A percentile compares a stretch with the other conserved stretches of the same genome.
phyloP scores from a whole-genome alignment of 78 protist genomes.

The slime mould (Dictyostelium discoideum) region DNA sequence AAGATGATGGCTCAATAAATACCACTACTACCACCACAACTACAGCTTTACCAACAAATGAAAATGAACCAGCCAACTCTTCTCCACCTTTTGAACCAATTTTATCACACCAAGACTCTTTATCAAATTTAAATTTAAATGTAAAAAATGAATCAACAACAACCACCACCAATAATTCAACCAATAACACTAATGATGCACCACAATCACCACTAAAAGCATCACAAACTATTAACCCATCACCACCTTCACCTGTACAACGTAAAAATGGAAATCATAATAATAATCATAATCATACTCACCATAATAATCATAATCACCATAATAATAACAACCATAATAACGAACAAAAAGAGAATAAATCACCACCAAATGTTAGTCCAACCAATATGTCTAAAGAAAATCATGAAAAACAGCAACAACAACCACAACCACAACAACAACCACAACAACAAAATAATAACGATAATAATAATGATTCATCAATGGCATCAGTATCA shows the following conservation, averaged over 20 bases:
- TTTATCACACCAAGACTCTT: neutral
- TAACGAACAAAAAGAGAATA: neutral
- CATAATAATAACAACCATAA: neutral
- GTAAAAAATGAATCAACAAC: neutral
- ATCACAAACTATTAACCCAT: constrained; percentile 34
- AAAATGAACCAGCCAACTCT: neutral
- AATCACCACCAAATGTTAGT: constrained; percentile 8
- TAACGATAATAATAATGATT: neutral
- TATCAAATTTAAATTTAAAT: neutral
- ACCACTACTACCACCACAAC: neutral
- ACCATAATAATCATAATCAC: neutral
- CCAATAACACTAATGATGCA: neutral
- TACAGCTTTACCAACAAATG: neutral
- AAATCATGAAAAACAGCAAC: neutral
- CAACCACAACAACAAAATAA: neutral
- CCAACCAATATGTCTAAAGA: neutral
- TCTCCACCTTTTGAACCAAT: constrained; percentile 5
- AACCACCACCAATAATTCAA: neutral
- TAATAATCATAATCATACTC: neutral
- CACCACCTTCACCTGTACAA: neutral
- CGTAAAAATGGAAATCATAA: neutral
- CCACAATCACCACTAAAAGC: constrained; percentile 37
- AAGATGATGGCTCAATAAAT: neutral
- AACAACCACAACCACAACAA: neutral
- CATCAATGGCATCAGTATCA: neutral